phyloP scores from a whole-genome alignment of 352 stramenopile genomes.

The Peronospora farinosa region DNA sequence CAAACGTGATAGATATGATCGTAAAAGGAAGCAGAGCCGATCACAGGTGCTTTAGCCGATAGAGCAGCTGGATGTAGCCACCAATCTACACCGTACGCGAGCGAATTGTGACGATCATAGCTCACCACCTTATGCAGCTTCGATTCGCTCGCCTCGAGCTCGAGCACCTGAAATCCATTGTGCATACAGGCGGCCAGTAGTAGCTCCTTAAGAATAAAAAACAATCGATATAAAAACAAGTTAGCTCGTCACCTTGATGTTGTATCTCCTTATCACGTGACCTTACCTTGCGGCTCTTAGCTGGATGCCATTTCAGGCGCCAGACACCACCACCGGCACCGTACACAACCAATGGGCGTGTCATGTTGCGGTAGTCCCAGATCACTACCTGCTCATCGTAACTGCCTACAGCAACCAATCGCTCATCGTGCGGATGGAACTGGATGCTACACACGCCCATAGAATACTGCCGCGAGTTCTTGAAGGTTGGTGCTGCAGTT shows the following conservation, averaged over 20 bases:
- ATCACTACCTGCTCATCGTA: slow-evolving; percentile 78
- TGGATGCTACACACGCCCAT: slow-evolving; percentile 86
- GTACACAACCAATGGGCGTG: slow-evolving; percentile 34
- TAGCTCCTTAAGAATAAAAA: slow-evolving; percentile 41
- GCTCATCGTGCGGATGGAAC: slow-evolving; percentile 60
- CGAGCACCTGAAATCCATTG: slow-evolving; percentile 78
- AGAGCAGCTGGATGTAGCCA: slow-evolving; percentile 46
- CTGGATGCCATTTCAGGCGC: slow-evolving; percentile 80
- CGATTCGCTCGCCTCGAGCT: slow-evolving; percentile 6
- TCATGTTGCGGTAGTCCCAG: slow-evolving; percentile 73
- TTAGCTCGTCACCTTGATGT: slow-evolving; percentile 2
- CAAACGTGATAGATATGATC: slow-evolving; percentile 73
- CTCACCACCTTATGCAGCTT: slow-evolving; percentile 20
- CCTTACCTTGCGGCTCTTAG: slow-evolving; percentile 38
- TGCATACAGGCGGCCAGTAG: slow-evolving; percentile 82
- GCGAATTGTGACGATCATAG: slow-evolving; percentile 64
- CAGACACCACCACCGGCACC: slow-evolving; percentile 68
- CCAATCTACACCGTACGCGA: slow-evolving; percentile 85
- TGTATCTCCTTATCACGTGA: background rate
- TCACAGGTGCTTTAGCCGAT: slow-evolving; percentile 31
- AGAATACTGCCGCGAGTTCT: slow-evolving; percentile 52
- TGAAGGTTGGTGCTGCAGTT: slow-evolving; percentile 37
- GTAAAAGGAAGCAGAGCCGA: slow-evolving; percentile 81
- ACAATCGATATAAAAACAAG: background rate
- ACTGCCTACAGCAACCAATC: slow-evolving; percentile 70